Evolutionary conservation across 1,284 basidiomycete species (phyloP).

Genomic region (Boletellus deceptivus): DNA sequence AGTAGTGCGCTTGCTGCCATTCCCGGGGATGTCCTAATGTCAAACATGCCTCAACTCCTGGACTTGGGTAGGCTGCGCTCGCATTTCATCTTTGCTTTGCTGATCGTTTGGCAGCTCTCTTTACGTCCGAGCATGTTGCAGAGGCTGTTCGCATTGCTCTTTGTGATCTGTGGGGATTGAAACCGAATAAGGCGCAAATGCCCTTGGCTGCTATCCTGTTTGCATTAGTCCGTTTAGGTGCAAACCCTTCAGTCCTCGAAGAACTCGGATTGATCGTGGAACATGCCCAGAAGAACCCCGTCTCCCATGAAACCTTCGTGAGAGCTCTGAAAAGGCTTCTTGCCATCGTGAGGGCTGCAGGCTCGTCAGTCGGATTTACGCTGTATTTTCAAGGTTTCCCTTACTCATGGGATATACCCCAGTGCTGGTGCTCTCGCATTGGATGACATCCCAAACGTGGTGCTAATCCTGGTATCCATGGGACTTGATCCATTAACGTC

Average conservation of each 20-base stretch:
- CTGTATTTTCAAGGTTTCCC: background rate
- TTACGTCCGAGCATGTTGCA: slow-evolving; percentile 21
- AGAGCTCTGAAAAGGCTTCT: slow-evolving; percentile 43
- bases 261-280: slow-evolving; percentile 13
- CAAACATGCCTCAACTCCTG: slow-evolving; percentile 40
- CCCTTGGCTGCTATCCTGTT: slow-evolving; percentile 18
- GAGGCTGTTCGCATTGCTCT: slow-evolving; percentile 23
- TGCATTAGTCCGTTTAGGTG: slow-evolving; percentile 27
- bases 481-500: slow-evolving; percentile 53
- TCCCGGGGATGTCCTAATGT: slow-evolving; percentile 26
- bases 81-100: background rate
- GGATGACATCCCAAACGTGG: slow-evolving; percentile 48
- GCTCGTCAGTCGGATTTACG: slow-evolving; percentile 39
- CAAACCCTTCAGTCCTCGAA: slow-evolving; percentile 17
- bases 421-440: slow-evolving; percentile 38
- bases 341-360: slow-evolving; percentile 42
- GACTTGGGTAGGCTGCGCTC: slow-evolving; percentile 37
- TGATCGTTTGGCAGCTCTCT: slow-evolving; percentile 18
- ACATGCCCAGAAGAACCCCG: background rate
- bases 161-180: slow-evolving; percentile 22
- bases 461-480: slow-evolving; percentile 51
- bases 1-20: slow-evolving; percentile 37
- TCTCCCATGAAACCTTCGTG: slow-evolving; percentile 24
- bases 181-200: slow-evolving; percentile 9
- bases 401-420: slow-evolving; percentile 7